Percentiles rank a stretch among this genome's conserved stretches.
Conservation (phyloP, 129 eudicot species). For the Pittosporum tobira region DNA sequence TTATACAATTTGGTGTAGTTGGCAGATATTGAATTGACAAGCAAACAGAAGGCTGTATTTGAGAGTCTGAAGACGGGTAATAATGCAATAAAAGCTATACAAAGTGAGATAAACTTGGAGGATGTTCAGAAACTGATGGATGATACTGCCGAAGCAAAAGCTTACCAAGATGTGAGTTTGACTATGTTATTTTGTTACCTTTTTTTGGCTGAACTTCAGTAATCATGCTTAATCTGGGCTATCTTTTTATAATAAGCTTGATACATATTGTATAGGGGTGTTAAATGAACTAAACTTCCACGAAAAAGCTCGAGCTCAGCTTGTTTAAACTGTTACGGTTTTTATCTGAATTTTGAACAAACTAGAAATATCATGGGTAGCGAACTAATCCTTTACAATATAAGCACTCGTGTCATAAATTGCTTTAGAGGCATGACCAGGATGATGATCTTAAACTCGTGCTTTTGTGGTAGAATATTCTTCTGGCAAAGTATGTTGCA, state of each 20-base stretch:
- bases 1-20: conserved; percentile 38
- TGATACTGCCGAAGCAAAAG: conserved; percentile 98
- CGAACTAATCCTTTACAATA: neutral
- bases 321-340: too few relatives aligned
- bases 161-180: conserved; percentile 85
- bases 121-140: conserved; percentile 98
- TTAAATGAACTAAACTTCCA: too few relatives aligned
- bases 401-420: neutral
- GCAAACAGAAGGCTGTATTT: conserved; percentile 96
- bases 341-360: too few relatives aligned
- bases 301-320: too few relatives aligned
- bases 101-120: conserved; percentile 82
- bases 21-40: conserved; percentile 94
- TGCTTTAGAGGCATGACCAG: neutral
- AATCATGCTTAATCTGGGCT: neutral
- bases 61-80: conserved; percentile 92
- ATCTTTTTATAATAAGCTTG: neutral
- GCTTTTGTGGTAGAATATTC: neutral
- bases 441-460: neutral
- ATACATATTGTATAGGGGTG: neutral
- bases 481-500: neutral
- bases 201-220: neutral
- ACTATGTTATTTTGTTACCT: neutral
- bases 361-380: too few relatives aligned
- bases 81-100: conserved; percentile 83